These are phyloP conservation scores for Wallacemonas sp. DNA, from an alignment of 208 protist species.

Conservation along the genomic window DNA sequence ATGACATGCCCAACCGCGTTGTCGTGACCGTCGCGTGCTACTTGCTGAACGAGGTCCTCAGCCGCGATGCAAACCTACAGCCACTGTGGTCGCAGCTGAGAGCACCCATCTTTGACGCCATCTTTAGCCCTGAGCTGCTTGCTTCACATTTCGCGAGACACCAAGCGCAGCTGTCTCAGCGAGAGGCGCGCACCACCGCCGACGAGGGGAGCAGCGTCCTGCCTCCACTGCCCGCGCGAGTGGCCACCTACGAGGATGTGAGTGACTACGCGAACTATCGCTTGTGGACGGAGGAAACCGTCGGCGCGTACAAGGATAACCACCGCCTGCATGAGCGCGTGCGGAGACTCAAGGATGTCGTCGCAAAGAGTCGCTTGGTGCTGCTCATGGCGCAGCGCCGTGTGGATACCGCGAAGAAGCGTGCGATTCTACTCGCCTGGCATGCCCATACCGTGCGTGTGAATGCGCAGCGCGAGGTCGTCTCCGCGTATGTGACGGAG, in stretches of 20 bases:
- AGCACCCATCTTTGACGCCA: slow-evolving; percentile 60
- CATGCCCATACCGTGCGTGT: slow-evolving; percentile 24
- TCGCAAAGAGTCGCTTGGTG: slow-evolving; percentile 46
- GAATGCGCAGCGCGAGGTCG: slow-evolving; percentile 25
- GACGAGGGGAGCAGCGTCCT: slow-evolving; percentile 2
- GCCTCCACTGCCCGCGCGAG: slow-evolving; percentile 16
- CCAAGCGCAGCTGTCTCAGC: not conserved
- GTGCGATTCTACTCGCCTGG: slow-evolving; percentile 52
- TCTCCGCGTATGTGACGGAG: slow-evolving; percentile 32
- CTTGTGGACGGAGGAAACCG: slow-evolving; percentile 64
- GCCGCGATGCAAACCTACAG: slow-evolving; percentile 34
- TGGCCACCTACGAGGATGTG: slow-evolving; percentile 26
- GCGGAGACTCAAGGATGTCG: slow-evolving; percentile 34
- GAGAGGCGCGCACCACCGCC: not conserved
- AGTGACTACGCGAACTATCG: slow-evolving; percentile 50
- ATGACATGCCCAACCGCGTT: slow-evolving; percentile 42
- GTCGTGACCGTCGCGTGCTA: slow-evolving; percentile 68
- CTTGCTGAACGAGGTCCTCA: slow-evolving; percentile 73
- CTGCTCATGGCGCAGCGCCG: slow-evolving; percentile 43
- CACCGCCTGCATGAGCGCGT: slow-evolving; percentile 26
- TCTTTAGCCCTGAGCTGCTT: slow-evolving; percentile 58
- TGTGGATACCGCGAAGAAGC: slow-evolving; percentile 25
- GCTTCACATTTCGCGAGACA: not conserved
- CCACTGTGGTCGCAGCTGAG: slow-evolving; percentile 55
- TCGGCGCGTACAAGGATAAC: slow-evolving; percentile 34